These are phyloP conservation scores for Ganoderma sp. DNA, from an alignment of 1,284 basidiomycete species.

Conservation along the genomic window DNA sequence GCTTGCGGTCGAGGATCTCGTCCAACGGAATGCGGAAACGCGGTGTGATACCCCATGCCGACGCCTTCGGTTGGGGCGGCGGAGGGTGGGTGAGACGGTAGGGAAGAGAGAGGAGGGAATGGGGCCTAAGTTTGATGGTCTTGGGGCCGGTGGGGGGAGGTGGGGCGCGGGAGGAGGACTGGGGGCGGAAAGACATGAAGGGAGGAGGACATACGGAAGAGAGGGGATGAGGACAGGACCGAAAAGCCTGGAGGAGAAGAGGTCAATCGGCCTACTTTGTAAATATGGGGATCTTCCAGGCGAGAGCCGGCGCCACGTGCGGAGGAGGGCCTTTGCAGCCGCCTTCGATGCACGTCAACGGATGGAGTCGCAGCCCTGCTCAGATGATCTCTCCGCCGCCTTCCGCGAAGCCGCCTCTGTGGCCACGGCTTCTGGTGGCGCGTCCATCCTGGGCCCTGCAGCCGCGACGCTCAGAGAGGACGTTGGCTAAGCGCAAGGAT, in stretches of 20 bases:
- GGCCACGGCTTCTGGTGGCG: constrained; percentile 5
- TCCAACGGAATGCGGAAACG: constrained; percentile 63
- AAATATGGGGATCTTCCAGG: constrained; percentile 28
- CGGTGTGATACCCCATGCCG: constrained; percentile 51
- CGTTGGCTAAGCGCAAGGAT: neutral
- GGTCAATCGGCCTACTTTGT: constrained; percentile 15
- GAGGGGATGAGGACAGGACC: constrained; percentile 12
- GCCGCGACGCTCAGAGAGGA: constrained; percentile 3
- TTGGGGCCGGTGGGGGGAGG: constrained; percentile 47
- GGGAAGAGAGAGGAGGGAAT: constrained; percentile 57
- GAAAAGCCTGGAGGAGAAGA: constrained; percentile 10
- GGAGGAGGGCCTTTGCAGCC: constrained; percentile 16
- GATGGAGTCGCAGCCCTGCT: constrained; percentile 3
- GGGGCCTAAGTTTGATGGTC: constrained; percentile 51
- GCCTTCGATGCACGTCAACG: constrained; percentile 24
- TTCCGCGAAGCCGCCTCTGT: constrained; percentile 5
- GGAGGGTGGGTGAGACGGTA: constrained; percentile 72
- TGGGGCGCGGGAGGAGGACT: constrained; percentile 9
- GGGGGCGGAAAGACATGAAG: constrained; percentile 31
- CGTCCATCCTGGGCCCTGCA: neutral
- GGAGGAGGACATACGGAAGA: constrained; percentile 30
- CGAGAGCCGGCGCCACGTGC: constrained; percentile 27
- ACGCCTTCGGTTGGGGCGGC: constrained; percentile 67
- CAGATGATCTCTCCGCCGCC: constrained; percentile 11
- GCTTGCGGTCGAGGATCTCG: constrained; percentile 71